Base-by-base conservation (phyloP, 257 asterid genomes). In the Nicotiana obtusifolia region DNA sequence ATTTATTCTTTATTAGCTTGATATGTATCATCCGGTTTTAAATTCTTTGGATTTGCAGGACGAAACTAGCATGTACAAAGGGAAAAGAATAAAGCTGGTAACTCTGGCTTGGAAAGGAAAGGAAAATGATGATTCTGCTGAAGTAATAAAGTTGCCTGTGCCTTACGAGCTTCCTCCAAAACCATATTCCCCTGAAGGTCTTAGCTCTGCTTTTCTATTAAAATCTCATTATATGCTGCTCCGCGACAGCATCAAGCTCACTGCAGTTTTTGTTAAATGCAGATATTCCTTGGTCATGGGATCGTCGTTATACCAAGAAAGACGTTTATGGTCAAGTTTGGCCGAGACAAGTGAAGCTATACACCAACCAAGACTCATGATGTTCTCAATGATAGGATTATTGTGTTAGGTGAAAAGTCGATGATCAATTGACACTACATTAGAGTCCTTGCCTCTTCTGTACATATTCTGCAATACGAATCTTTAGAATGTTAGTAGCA, bases 211-310 rank as follows among this genome's bases (percentile, higher is more conserved):
- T 66, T 47, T 54, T 49, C 28, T 61, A 13, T 82, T 76, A 13
- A 8, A 44, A 31, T 59, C 15, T n/a, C 30, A 10, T 60, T 57
- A 9, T 41, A 41, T 37, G 44, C 49, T 41, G 13, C 49, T 9
- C 49, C 3, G 13, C 11, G 3, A 41, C 10, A 41, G 0, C 69
- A 16, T 41, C 26, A 26, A 24, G 20, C 16, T 75, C 44, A 75
- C 17, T 24, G 2, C 62, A 49, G 24, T 49, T 75, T 7, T 53
- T 56, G 31, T 53, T 17, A 22, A 57, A 83, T 37, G 73, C 98
- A 94, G 98, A 95, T 88, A 86, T 92, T 73, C 98, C 99, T 8
- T 95, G 99, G 98, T 91, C 95, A n/a, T 95, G 99, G 99, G 98
- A 95, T 81, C 95, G 98, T 17, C 85, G 84, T 26, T 93, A 95